These are phyloP conservation scores for Sordariomycetes sp. DNA, from an alignment of 2,329 filamentous ascomycete species.

Conservation along the genomic window DNA sequence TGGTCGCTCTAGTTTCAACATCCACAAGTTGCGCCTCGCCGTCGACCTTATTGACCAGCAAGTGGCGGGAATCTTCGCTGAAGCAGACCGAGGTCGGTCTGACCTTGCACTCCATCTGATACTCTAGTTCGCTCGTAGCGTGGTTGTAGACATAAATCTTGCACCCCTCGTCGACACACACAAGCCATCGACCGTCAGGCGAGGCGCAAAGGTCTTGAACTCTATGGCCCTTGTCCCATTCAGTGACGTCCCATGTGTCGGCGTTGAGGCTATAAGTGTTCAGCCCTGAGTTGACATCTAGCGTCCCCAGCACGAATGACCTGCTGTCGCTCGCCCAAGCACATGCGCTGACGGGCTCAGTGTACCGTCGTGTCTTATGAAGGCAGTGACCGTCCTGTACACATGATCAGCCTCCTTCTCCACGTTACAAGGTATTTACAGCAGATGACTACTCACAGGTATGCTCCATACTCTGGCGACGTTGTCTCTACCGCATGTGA, in stretches of 20 bases:
- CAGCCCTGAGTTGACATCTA: conserved; percentile 58
- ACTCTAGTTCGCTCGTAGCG: conserved; percentile 62
- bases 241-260: conserved; percentile 47
- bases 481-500: conserved; percentile 72
- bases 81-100: conserved; percentile 73
- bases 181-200: conserved; percentile 67
- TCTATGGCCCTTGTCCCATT: conserved; percentile 63
- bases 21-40: conserved; percentile 73
- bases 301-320: conserved; percentile 70
- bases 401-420: too few species aligned
- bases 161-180: conserved; percentile 63
- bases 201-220: conserved; percentile 83
- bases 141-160: conserved; percentile 79
- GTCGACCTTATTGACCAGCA: conserved; percentile 75
- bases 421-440: conserved; percentile 2
- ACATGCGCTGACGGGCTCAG: conserved; percentile 79
- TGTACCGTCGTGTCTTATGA: conserved; percentile 58
- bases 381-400: conserved; percentile 53
- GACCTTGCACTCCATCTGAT: conserved; percentile 55
- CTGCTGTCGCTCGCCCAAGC: conserved; percentile 78
- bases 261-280: conserved; percentile 57
- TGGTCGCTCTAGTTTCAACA: conserved; percentile 59
- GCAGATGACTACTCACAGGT: conserved; percentile 36
- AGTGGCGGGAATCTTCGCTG: conserved; percentile 67
- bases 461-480: conserved; percentile 69